Base-by-base conservation (phyloP, 2,329 filamentous ascomycete species). In the Bimuria novae-zelandiae region DNA sequence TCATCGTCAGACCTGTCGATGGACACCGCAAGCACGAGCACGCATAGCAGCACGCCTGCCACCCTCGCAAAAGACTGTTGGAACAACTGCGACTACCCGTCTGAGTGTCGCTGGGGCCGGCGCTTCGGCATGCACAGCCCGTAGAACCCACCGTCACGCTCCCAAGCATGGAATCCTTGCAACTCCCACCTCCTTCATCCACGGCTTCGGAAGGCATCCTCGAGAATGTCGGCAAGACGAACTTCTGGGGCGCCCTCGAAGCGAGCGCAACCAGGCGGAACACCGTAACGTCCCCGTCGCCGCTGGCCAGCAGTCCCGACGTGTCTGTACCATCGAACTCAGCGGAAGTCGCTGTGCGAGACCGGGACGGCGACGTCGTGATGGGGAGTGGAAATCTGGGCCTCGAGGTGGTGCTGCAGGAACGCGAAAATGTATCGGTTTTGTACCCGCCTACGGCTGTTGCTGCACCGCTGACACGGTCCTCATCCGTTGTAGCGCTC, bases 51-150 rank as follows among this genome's bases (percentile, higher is more conserved):
- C 17, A 29, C 33, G 17, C 46, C 53, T 21, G 12, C 25, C 45
- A 47, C 51, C 19, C 21, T 25, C 19, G 32, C 37, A 30, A 69
- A 68, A 32, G 68, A 79, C 52, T 80, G 78, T 62, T 79, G 76
- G 75, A 65, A 66, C 8, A 57, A 44, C 4, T 80, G 78, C 59
- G 75, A 79, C 45, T 80, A 78, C 51, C 78, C 78, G 0, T 74
- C 69, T 23, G 74, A 80, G 46, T 80, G 78, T 55, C 72, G 76
- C 21, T 73, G 71, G 71, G 69, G 67, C 0, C 65, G 56, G 16
- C 57, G 56, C 12, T 66, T 67, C 17, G 70, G 70, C 6, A 47
- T 71, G 0, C 62, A 70, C 4, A 67, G 62, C 65, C 70, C 4
- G 27, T 62, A 1, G 41, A 25, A 5, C 1, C 23, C 1, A 14